Base-by-base conservation (phyloP, 768 basidiomycete species). In the Mycena leptocephala region DNA sequence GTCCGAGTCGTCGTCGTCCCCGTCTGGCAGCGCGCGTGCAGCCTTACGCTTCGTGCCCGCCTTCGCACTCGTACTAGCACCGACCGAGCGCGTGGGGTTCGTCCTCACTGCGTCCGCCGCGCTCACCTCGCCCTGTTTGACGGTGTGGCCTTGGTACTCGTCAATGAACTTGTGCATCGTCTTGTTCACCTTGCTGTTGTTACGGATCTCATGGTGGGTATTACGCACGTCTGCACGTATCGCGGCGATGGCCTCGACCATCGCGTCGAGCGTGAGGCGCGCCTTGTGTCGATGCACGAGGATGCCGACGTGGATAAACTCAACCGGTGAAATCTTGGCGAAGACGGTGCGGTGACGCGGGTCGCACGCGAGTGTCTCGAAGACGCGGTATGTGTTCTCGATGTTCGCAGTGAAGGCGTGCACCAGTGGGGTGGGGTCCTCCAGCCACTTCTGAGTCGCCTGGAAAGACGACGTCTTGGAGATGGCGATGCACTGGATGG, bases 271-370 rank as follows among this genome's bases (percentile, higher is more conserved):
- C 3, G 85, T 80, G 70, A 90, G 77, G n/a, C 65, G 80, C 20
- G 86, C 83, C 82, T 88, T 91, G 68, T 89, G 85, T 22, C 87
- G 81, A 14, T 88, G 87, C 20, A 95, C 89, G 28, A 95, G 82
- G 5, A 94, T 78, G 26, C 86, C 86, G 61, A 91, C 89, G 76
- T 89, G 84, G 62, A 94, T 87, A 75, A 96, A 91, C 81, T 96
- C 95, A 46, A 95, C 85, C 0, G 95, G 95, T 0, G n/a, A 88
- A 1, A 95, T 86, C 46, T 92, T 92, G 77, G 86, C 84, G 81
- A 93, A 89, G 26, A 84, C 73, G 9, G 78, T 70, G n/a, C 79
- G 84, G 24, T 85, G 77, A 8, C 86, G 79, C 3, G 79, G 58
- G 61, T 90, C 85, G 8, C 80, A 74, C 5, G 88, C 88, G 59